Evolutionary conservation across 208 protist genomes (phyloP).

Genomic region (Leishmania martiniquensis): DNA sequence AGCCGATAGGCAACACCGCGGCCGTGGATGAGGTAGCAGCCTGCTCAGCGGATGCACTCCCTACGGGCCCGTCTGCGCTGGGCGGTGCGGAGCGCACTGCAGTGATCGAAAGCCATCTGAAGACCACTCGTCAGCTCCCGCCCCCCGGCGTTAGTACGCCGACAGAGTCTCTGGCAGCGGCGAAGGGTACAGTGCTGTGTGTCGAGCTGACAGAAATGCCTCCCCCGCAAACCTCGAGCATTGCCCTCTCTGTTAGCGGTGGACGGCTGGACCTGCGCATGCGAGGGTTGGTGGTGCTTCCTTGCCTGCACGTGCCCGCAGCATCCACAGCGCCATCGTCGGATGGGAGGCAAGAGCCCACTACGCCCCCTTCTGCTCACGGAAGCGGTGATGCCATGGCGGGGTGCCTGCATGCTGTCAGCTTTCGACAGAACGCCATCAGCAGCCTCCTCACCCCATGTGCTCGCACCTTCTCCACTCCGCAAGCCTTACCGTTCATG

Average conservation of each 20-base stretch:
- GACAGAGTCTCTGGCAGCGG: neutral
- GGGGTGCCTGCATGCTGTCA: constrained; percentile 33
- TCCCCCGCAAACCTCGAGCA: neutral
- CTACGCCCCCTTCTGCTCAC: constrained; percentile 19
- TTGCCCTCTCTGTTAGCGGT: neutral
- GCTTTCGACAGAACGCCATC: constrained; percentile 48
- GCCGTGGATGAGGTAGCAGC: neutral
- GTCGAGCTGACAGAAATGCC: neutral
- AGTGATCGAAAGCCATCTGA: no score
- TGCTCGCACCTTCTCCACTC: neutral
- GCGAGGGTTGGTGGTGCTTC: constrained; percentile 34
- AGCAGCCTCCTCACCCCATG: constrained; percentile 18
- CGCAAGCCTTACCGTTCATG: neutral
- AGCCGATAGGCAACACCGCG: neutral
- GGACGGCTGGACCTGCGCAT: constrained; percentile 30
- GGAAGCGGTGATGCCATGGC: constrained; percentile 40
- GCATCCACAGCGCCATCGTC: neutral
- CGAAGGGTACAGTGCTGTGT: neutral
- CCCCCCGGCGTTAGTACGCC: neutral
- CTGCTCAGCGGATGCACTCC: neutral
- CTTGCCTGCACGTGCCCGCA: constrained; percentile 43
- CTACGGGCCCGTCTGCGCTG: neutral
- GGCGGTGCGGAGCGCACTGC: neutral
- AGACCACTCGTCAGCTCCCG: neutral
- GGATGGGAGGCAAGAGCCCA: neutral